Evolutionary conservation across 441 rosid species (phyloP).

Genomic region (Pelargonium cotyledonis): DNA sequence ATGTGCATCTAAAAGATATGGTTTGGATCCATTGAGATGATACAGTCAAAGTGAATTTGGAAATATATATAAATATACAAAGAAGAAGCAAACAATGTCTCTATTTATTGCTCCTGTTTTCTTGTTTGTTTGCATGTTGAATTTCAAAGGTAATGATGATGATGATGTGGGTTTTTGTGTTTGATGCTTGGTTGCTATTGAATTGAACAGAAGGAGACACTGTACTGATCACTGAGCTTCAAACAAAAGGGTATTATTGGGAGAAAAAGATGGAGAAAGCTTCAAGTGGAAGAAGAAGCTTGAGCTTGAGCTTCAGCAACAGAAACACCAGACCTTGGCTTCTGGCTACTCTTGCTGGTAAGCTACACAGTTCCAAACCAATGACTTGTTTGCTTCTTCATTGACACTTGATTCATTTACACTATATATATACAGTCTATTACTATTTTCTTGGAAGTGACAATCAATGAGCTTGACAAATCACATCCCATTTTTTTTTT

Average conservation of each 20-base stretch:
- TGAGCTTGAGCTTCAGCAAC: neutral
- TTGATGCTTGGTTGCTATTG: neutral
- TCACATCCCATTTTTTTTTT: no score
- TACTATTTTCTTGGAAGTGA: neutral
- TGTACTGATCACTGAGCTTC: neutral
- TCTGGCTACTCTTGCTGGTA: slow-evolving; percentile 19
- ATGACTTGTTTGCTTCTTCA: neutral
- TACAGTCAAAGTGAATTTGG: no score
- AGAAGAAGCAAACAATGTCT: no score
- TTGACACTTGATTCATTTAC: neutral
- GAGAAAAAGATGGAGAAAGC: slow-evolving; percentile 2
- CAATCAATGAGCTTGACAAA: no score
- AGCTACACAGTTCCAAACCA: neutral
- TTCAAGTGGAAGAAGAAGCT: neutral
- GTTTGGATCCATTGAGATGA: no score
- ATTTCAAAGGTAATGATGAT: neutral
- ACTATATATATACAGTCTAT: neutral
- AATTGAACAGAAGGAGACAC: neutral
- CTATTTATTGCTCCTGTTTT: no score
- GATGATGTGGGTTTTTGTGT: neutral
- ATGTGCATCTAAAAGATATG: no score
- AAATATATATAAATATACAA: no score
- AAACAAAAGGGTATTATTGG: neutral
- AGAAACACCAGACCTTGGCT: slow-evolving; percentile 9
- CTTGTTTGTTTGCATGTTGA: neutral